Base-by-base conservation (phyloP, 1,284 basidiomycete species). In the Sphaerobolus stellatus region DNA sequence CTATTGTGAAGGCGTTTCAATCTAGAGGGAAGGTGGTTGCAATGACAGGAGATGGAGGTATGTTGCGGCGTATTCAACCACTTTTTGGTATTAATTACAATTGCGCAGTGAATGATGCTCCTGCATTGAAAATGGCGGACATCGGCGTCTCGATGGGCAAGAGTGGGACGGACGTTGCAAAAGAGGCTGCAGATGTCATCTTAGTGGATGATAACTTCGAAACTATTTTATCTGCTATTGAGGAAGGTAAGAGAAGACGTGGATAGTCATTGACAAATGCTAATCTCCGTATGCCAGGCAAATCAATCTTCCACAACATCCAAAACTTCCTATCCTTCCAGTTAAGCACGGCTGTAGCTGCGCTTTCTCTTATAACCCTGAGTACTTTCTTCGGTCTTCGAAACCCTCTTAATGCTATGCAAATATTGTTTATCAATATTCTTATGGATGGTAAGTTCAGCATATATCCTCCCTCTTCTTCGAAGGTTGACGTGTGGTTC, bases 271-370 rank as follows among this genome's bases (percentile, higher is more conserved):
- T 24, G 22, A 28, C 13, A 22, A 25, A 8, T 11, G 18, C 44
- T 54, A 40, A 54, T 28, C 49, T 25, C 36, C 59, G 13, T 43
- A 56, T 33, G 1, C 11, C 60, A 90, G 88, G 92, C 54, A 96
- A 98, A 84, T 91, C 91, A 4, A 98, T 98, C 64, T 99, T 98
- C 72, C 93, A 96, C 75, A 98, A 99, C 66, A 97, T 98, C 65
- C 95, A 98, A 69, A 98, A 98, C 70, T 98, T 99, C 78, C 75
- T 98, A 48, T 84, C 90, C 33, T 99, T 99, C 80, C 95, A 99
- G 72, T 84, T 99, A 18, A 95, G 92, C 59, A 99, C 96, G 2
- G 95, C 95, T 1, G 92, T 94, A 5, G 94, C 96, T 11, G 95
- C 95, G 2, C 76, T 99, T 56, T 86, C 90, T n/a, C 78, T 98